Percentiles rank a stretch among this genome's conserved stretches.
Evolutionary conservation across 257 asterid genomes (phyloP).

Genomic region (Lithospermum erythrorhizon): DNA sequence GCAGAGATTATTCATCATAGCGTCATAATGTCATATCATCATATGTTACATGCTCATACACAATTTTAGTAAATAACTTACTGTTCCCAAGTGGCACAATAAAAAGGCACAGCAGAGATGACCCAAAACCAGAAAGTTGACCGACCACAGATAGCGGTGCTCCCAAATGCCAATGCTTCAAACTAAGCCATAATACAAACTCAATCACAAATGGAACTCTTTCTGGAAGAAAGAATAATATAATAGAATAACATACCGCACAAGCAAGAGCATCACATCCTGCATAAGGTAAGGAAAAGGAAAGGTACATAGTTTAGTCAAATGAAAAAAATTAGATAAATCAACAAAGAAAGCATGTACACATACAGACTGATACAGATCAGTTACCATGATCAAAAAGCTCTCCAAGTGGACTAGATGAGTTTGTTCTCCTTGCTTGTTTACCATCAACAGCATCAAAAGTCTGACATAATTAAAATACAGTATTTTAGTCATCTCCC

Average conservation of each 20-base stretch:
- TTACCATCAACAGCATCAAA: constrained; percentile 98
- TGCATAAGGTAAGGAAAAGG: constrained; percentile 24
- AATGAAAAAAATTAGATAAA: neutral
- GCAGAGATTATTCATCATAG: neutral
- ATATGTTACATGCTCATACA: neutral
- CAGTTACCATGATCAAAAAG: constrained; percentile 86
- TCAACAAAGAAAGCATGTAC: constrained; percentile 1
- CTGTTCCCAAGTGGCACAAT: constrained; percentile 89
- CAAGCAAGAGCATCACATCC: constrained; percentile 98
- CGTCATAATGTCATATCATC: neutral
- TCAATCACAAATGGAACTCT: constrained; percentile 9
- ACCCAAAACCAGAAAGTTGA: constrained; percentile 81
- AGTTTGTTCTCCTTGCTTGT: constrained; percentile 93
- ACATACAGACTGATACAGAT: neutral
- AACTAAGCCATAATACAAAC: constrained; percentile 31
- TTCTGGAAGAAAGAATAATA: constrained; percentile 14
- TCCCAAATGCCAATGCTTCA: constrained; percentile 83
- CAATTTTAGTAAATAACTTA: constrained; percentile 23
- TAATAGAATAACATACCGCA: constrained; percentile 49
- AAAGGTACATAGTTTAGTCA: neutral
- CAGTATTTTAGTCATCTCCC: neutral
- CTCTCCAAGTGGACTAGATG: constrained; percentile 93
- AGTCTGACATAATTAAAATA: constrained; percentile 33
- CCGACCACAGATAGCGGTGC: constrained; percentile 82
- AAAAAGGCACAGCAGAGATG: constrained; percentile 79